Percentiles rank a stretch among this genome's conserved stretches.
These are phyloP conservation scores for Amaranthus cruentus DNA, from an alignment of 148 eudicot genomes.

Conservation along the genomic window DNA sequence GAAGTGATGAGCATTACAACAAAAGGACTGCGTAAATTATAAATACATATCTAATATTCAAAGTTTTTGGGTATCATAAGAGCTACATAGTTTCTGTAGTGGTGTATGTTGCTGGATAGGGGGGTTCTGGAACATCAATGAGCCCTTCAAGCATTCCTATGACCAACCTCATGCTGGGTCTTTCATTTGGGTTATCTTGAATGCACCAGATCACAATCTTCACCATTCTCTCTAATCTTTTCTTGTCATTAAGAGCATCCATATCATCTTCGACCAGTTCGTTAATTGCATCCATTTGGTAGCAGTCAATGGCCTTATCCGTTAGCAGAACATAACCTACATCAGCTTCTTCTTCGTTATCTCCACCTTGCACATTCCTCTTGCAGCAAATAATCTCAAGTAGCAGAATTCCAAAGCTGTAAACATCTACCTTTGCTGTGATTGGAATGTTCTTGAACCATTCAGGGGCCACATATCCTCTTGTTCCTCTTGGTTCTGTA, in stretches of 20 bases:
- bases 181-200: conserved; percentile 23
- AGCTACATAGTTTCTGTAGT: not conserved
- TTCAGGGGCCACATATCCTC: conserved; percentile 41
- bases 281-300: conserved; percentile 7
- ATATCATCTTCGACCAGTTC: conserved; percentile 22
- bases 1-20: not conserved
- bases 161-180: conserved; percentile 32
- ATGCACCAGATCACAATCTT: conserved; percentile 30
- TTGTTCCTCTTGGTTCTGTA: conserved; percentile 32
- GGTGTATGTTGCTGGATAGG: conserved; percentile 10
- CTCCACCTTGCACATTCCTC: conserved; percentile 15
- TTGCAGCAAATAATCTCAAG: conserved; percentile 33
- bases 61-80: not conserved
- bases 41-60: not conserved
- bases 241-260: conserved; percentile 21
- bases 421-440: conserved; percentile 30
- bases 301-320: conserved; percentile 28
- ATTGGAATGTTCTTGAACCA: conserved; percentile 32
- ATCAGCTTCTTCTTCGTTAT: conserved; percentile 16
- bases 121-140: conserved; percentile 26
- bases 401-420: conserved; percentile 30
- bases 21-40: not conserved
- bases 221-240: conserved; percentile 20
- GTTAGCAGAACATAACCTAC: conserved; percentile 10
- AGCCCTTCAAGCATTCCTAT: conserved; percentile 32